A percentile compares a stretch with the other conserved stretches of the same genome.
These are phyloP conservation scores for Solanum hybrid DNA, from an alignment of 305 asterid species.

Conservation along the genomic window DNA sequence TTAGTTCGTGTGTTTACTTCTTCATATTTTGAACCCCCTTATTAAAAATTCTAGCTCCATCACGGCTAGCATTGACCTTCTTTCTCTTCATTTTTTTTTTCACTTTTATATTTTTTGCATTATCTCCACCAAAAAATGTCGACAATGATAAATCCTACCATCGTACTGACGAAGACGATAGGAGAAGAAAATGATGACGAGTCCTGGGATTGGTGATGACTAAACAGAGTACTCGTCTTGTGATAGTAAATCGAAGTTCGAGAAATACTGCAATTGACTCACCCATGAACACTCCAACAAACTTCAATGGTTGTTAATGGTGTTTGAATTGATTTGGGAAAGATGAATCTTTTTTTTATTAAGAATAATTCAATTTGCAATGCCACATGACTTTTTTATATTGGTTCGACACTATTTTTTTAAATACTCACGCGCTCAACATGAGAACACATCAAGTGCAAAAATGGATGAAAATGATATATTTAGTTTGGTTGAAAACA, in stretches of 20 bases:
- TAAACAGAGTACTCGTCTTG: background rate
- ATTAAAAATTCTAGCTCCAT: no score
- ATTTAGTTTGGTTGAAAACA: background rate
- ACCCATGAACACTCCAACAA: background rate
- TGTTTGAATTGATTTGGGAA: background rate
- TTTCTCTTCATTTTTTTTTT: background rate
- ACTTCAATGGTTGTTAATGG: background rate
- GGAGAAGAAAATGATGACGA: background rate
- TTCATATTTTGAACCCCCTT: no score
- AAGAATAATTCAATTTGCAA: background rate
- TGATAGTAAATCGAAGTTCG: background rate
- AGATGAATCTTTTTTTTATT: background rate
- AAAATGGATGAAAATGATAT: background rate
- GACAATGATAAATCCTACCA: background rate
- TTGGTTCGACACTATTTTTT: background rate
- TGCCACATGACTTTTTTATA: background rate
- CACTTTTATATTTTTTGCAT: background rate
- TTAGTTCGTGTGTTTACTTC: no score
- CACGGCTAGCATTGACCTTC: background rate
- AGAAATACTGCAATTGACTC: background rate
- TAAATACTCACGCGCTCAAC: background rate
- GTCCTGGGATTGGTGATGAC: background rate
- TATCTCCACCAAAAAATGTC: background rate
- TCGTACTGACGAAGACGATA: background rate
- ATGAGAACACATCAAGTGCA: background rate